Conservation (phyloP, 164 flowering plant species). For the Umbellularia californica region DNA sequence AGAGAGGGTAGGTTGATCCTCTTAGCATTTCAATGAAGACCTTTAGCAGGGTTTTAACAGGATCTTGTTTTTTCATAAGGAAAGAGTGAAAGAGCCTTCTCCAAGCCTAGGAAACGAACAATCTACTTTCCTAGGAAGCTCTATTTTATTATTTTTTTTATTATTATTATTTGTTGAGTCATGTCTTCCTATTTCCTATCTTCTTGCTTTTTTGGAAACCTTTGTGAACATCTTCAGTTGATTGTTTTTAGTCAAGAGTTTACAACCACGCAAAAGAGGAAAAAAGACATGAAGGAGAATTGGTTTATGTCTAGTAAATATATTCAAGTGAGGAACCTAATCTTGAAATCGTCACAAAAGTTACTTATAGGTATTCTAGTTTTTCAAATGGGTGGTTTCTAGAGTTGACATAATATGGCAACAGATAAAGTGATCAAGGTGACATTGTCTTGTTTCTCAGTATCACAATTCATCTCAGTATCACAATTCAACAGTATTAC, state of each 20-base stretch:
- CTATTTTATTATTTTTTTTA: too few species aligned
- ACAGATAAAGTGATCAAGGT: background rate
- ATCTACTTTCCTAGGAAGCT: background rate
- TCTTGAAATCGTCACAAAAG: background rate
- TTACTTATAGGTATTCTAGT: background rate
- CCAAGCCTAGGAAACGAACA: background rate
- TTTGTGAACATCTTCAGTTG: background rate
- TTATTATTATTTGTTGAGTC: background rate
- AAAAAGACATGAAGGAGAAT: background rate
- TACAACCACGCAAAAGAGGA: background rate
- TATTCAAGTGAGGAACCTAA: background rate
- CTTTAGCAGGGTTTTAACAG: too few species aligned
- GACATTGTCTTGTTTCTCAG: background rate
- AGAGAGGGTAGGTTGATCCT: background rate
- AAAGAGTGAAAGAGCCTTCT: background rate
- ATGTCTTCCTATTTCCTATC: background rate
- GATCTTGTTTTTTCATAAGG: too few species aligned
- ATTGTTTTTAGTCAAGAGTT: background rate
- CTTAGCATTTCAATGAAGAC: too few species aligned
- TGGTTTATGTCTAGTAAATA: background rate
- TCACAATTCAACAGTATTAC: background rate
- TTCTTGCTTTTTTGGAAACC: background rate
- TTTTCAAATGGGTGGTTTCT: background rate
- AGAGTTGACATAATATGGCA: background rate
- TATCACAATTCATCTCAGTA: background rate